phyloP scores from a whole-genome alignment of 2,329 filamentous ascomycete genomes.

The Exophiala aquamarina region DNA sequence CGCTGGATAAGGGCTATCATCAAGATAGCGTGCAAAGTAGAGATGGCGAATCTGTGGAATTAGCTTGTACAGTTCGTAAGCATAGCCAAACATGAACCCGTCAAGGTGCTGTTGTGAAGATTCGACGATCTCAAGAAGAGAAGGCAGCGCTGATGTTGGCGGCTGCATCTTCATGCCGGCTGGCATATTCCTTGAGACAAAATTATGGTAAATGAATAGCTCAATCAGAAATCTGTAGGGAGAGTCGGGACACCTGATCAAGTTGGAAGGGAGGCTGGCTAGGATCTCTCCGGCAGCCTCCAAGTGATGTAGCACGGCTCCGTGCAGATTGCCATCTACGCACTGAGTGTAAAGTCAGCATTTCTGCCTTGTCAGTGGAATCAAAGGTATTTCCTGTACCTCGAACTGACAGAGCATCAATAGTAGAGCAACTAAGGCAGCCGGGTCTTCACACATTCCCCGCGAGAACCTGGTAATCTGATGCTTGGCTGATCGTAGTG shows the following conservation, averaged over 20 bases:
- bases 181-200: slow-evolving; percentile 1
- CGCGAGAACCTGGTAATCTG: slow-evolving; percentile 2
- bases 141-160: background rate
- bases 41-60: slow-evolving; percentile 1
- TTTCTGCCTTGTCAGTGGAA: background rate
- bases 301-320: slow-evolving; percentile 2
- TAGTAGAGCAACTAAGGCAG: background rate
- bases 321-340: background rate
- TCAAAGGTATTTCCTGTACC: background rate
- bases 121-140: background rate
- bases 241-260: background rate
- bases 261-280: too few species aligned
- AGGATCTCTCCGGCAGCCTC: background rate
- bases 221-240: background rate
- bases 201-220: background rate
- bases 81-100: slow-evolving; percentile 3
- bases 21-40: background rate
- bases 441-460: background rate
- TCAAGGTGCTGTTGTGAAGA: background rate
- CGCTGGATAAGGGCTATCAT: background rate
- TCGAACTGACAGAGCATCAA: slow-evolving; percentile 1
- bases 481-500: background rate
- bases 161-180: background rate
- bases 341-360: background rate
- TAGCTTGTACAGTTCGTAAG: slow-evolving; percentile 1